These are phyloP conservation scores for Xylariaceae sp. DNA, from an alignment of 2,329 filamentous ascomycete genomes.

Conservation along the genomic window DNA sequence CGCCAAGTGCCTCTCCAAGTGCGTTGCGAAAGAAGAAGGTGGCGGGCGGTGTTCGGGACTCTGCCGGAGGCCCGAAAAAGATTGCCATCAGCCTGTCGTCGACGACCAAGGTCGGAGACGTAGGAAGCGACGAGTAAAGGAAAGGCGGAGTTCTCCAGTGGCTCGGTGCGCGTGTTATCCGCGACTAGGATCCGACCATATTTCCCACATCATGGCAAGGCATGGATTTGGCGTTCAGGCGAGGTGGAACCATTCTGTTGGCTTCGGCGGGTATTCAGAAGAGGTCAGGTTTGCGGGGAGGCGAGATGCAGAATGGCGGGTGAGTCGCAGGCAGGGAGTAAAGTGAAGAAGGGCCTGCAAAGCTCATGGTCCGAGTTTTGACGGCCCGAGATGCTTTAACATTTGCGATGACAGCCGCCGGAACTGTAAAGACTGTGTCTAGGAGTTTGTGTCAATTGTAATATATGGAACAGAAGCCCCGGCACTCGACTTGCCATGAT, in stretches of 20 bases:
- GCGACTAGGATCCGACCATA: constrained; percentile 20
- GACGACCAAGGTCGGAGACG: constrained; percentile 33
- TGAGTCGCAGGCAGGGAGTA: constrained; percentile 1
- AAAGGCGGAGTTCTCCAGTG: constrained; percentile 13
- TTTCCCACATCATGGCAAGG: constrained; percentile 24
- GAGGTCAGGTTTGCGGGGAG: constrained; percentile 18
- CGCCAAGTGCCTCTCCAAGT: constrained; percentile 32
- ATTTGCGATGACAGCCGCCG: constrained; percentile 11
- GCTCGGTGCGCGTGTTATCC: constrained; percentile 15
- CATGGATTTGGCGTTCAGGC: constrained; percentile 29
- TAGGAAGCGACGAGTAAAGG: constrained; percentile 16
- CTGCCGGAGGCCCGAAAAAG: constrained; percentile 44
- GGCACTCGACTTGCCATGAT: background rate
- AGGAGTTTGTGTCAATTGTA: constrained; percentile 18
- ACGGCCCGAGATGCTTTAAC: background rate
- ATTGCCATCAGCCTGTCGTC: constrained; percentile 55
- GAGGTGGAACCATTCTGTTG: constrained; percentile 22
- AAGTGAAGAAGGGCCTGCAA: background rate
- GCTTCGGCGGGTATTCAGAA: constrained; percentile 20
- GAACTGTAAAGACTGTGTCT: constrained; percentile 12
- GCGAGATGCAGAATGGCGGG: constrained; percentile 11
- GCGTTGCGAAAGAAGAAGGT: constrained; percentile 43
- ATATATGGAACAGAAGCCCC: constrained; percentile 10
- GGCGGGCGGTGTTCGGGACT: constrained; percentile 38
- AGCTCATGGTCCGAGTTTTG: constrained; percentile 7